A percentile compares a stretch with the other conserved stretches of the same genome.
These are phyloP conservation scores for Globisporangium cystogenes DNA, from an alignment of 352 stramenopile species.

Conservation along the genomic window DNA sequence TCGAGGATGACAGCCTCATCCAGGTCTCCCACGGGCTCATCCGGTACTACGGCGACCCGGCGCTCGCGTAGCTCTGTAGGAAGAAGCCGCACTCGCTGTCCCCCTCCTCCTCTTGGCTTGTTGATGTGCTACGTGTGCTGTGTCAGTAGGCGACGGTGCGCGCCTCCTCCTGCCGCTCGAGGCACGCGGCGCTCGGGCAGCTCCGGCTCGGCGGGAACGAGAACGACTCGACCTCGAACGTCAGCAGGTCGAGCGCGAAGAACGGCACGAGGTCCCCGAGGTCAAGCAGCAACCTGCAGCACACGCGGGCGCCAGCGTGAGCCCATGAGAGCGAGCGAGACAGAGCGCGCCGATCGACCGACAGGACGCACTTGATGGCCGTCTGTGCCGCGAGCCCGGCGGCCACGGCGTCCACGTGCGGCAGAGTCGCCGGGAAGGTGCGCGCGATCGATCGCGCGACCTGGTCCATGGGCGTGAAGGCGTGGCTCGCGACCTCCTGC, in stretches of 20 bases:
- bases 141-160: constrained; percentile 1
- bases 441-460: constrained; percentile 27
- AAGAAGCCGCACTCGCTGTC: neutral
- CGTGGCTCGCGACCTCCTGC: constrained; percentile 3
- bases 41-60: constrained; percentile 58
- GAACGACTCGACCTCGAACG: constrained; percentile 31
- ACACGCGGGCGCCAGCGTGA: neutral
- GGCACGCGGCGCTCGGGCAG: constrained; percentile 21
- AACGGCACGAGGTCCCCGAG: constrained; percentile 34
- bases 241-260: constrained; percentile 28
- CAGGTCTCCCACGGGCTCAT: constrained; percentile 90
- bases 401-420: constrained; percentile 29
- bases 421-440: constrained; percentile 27
- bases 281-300: constrained; percentile 28
- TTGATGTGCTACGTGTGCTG: neutral
- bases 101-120: neutral
- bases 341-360: no score
- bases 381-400: constrained; percentile 26
- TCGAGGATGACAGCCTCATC: constrained; percentile 91
- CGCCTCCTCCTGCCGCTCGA: constrained; percentile 27
- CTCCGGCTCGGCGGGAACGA: constrained; percentile 20
- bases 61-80: constrained; percentile 1
- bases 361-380: constrained; percentile 22
- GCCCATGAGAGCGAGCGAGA: neutral
- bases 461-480: constrained; percentile 13